Evolutionary conservation across 257 asterid genomes (phyloP), one percentile per base, ranked within the genome.

Genomic region (Nicotiana tabacum): DNA sequence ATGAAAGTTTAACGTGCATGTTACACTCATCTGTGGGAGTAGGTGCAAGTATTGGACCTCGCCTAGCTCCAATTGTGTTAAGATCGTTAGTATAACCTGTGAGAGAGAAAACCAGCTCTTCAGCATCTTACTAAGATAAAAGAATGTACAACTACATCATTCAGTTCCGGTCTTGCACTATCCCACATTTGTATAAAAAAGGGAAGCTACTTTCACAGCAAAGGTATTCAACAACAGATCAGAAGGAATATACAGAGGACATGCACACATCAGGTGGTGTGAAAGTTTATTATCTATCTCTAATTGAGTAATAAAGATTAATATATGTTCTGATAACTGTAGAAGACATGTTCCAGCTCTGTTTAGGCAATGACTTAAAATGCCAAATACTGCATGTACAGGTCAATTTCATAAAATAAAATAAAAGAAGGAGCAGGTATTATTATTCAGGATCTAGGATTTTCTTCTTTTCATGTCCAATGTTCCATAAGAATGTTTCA

Each of bases 1-100:
- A 88, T 96, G 98, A 88, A 96, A 96, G 88, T 91, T 93, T 83
- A 96, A 78, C 58, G 92, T 90, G 88, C 99, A 96, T 58, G 97
- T 92, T 48, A 89, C 98, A 57, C 92, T 93, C 80, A 89, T 90
- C 90, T 91, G 96, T 2, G 98, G 99, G 83, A 91, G 97, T 86
- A 96, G 87, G 69, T 89, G 88, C 66, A 96, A 78, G 85, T 96
- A 93, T 82, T 90, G 93, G 77, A 86, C 89, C 83, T 92, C 98
- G 48, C 98, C 99, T 93, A 96, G 87, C 90, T 96, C 99, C 93
- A 96, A 87, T 81, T 93, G 99, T 57, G 99, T 96, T 88, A 96
- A 85, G 70, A 96, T 90, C 15, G 99, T 96, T 79, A 94, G 90
- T 79, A 96, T 91, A 60, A 94, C 98, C 99, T 96, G 86, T 66